phyloP scores from a whole-genome alignment of 306 rosid genomes.

The Vicia sativa region DNA sequence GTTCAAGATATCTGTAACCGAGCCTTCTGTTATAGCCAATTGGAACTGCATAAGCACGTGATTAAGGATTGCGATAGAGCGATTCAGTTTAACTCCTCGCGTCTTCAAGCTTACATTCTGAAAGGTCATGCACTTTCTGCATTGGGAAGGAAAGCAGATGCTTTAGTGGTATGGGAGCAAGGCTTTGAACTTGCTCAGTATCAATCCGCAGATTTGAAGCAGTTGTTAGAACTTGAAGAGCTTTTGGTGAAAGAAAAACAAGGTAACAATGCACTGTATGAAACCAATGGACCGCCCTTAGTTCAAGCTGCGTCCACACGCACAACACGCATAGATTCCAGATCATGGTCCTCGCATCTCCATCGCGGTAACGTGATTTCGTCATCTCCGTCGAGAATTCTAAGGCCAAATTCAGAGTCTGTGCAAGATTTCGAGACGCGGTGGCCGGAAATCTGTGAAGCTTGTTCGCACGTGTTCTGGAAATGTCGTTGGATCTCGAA shows the following conservation, averaged over 20 bases:
- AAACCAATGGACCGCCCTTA: conserved; percentile 40
- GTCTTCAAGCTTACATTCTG: conserved; percentile 82
- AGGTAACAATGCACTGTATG: conserved; percentile 37
- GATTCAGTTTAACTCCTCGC: conserved; percentile 71
- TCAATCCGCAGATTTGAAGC: conserved; percentile 82
- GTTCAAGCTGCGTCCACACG: too few species aligned
- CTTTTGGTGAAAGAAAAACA: conserved; percentile 65
- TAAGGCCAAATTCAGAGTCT: too few species aligned
- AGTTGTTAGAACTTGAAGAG: conserved; percentile 85
- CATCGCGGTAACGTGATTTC: too few species aligned
- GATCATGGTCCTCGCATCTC: too few species aligned
- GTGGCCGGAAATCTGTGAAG: too few species aligned
- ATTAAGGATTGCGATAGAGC: conserved; percentile 91
- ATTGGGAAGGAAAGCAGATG: conserved; percentile 83
- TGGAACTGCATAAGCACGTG: conserved; percentile 93
- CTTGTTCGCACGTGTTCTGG: too few species aligned
- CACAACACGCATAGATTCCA: too few species aligned
- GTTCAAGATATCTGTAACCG: conserved; percentile 92
- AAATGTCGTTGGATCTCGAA: too few species aligned
- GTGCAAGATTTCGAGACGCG: too few species aligned
- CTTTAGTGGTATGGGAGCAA: conserved; percentile 84
- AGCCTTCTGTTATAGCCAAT: conserved; percentile 89
- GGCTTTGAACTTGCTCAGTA: conserved; percentile 74
- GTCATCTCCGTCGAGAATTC: too few species aligned
- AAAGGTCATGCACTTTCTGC: conserved; percentile 82